A percentile compares a stretch with the other conserved stretches of the same genome.
phyloP scores from a whole-genome alignment of 2,329 filamentous ascomycete genomes.

The Pseudogymnoascus sp. region DNA sequence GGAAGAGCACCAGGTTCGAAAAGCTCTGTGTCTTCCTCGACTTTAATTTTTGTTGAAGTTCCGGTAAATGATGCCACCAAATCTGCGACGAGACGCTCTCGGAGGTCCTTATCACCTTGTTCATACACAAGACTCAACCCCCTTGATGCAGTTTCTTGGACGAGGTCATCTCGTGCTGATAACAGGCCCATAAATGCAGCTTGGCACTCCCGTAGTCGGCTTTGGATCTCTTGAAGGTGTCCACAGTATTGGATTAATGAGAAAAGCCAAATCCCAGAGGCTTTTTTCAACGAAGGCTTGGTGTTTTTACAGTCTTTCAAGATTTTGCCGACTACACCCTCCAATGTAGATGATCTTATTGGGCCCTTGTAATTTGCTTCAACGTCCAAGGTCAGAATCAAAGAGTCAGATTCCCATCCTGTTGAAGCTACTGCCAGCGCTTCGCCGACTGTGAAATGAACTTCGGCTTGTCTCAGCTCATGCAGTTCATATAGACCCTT shows the following conservation, averaged over 20 bases:
- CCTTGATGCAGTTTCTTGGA: slow-evolving; percentile 89
- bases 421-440: slow-evolving; percentile 71
- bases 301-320: slow-evolving; percentile 72
- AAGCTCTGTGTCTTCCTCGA: slow-evolving; percentile 83
- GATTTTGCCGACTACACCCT: slow-evolving; percentile 55
- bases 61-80: slow-evolving; percentile 85
- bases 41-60: slow-evolving; percentile 57
- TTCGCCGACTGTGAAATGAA: slow-evolving; percentile 86
- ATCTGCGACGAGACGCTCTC: slow-evolving; percentile 77
- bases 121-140: slow-evolving; percentile 92
- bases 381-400: slow-evolving; percentile 70
- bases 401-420: slow-evolving; percentile 76
- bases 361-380: slow-evolving; percentile 43
- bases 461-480: slow-evolving; percentile 76
- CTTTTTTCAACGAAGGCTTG: slow-evolving; percentile 84
- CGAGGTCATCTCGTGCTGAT: slow-evolving; percentile 81
- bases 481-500: slow-evolving; percentile 68
- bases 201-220: slow-evolving; percentile 70
- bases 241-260: slow-evolving; percentile 87
- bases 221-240: slow-evolving; percentile 66
- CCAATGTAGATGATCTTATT: slow-evolving; percentile 33
- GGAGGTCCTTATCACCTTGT: slow-evolving; percentile 73
- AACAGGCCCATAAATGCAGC: slow-evolving; percentile 81
- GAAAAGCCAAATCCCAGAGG: slow-evolving; percentile 91
- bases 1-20: slow-evolving; percentile 88